Percentiles rank a stretch among this genome's conserved stretches.
Conservation (phyloP, 768 basidiomycete genomes). For the Rossbeevera mucosa region DNA sequence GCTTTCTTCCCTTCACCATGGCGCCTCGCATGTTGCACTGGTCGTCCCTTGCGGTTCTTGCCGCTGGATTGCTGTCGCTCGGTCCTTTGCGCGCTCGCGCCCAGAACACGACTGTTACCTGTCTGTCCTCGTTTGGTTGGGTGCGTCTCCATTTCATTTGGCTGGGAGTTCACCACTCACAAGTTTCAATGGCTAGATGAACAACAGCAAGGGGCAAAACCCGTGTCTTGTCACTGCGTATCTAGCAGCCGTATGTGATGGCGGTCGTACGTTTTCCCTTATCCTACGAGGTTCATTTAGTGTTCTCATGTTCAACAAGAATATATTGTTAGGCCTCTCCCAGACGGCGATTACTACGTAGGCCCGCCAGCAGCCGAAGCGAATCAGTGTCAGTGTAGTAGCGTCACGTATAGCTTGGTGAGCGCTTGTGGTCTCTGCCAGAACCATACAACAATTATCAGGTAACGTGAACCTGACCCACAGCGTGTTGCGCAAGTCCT, state of each 20-base stretch:
- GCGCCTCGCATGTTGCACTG: slow-evolving; percentile 1
- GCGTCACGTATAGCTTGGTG: slow-evolving; percentile 51
- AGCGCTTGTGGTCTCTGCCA: slow-evolving; percentile 60
- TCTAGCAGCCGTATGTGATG: slow-evolving; percentile 39
- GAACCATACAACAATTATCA: slow-evolving; percentile 35
- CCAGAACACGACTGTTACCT: slow-evolving; percentile 22
- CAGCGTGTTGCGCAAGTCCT: neutral
- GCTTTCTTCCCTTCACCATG: slow-evolving; percentile 7
- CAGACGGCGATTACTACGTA: slow-evolving; percentile 26
- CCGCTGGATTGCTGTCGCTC: slow-evolving; percentile 12
- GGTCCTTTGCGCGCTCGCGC: slow-evolving; percentile 16
- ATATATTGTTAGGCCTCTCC: slow-evolving; percentile 37
- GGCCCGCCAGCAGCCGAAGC: slow-evolving; percentile 30
- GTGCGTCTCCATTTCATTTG: slow-evolving; percentile 11
- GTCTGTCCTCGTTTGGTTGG: slow-evolving; percentile 24
- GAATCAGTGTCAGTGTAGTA: slow-evolving; percentile 49
- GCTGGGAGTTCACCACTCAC: neutral
- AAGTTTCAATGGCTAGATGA: slow-evolving; percentile 19
- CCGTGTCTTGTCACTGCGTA: slow-evolving; percentile 45
- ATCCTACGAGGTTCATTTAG: slow-evolving; percentile 2
- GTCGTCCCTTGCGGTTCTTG: slow-evolving; percentile 17
- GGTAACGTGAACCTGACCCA: slow-evolving; percentile 21
- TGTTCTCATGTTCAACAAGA: slow-evolving; percentile 26
- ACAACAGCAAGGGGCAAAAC: slow-evolving; percentile 44
- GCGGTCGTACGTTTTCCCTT: slow-evolving; percentile 34